A percentile compares a stretch with the other conserved stretches of the same genome.
Evolutionary conservation across 2,329 filamentous ascomycete species (phyloP).

Genomic region (Periglandula ipomoeae): DNA sequence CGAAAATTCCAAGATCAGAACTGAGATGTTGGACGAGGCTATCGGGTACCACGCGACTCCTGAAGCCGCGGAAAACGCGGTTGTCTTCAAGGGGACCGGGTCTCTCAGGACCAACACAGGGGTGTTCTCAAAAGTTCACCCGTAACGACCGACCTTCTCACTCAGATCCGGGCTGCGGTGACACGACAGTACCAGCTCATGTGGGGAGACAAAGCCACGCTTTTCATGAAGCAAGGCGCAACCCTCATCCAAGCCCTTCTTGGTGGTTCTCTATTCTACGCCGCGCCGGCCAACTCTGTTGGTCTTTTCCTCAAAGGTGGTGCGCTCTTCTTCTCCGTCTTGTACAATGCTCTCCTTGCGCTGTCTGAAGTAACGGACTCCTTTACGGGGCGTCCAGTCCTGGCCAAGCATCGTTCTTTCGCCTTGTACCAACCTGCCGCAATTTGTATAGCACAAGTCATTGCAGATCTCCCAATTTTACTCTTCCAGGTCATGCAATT

Average conservation of each 20-base stretch:
- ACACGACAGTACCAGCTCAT: slow-evolving; percentile 60
- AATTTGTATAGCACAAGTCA: slow-evolving; percentile 48
- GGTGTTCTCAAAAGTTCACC: slow-evolving; percentile 45
- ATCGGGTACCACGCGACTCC: slow-evolving; percentile 40
- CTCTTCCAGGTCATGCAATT: slow-evolving; percentile 49
- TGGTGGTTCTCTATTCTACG: slow-evolving; percentile 59
- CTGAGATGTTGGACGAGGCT: too few relatives aligned
- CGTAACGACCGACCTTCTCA: slow-evolving; percentile 43
- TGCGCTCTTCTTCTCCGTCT: slow-evolving; percentile 53
- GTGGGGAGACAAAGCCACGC: slow-evolving; percentile 54
- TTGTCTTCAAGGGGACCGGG: slow-evolving; percentile 47
- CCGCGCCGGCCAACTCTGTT: slow-evolving; percentile 44
- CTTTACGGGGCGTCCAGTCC: slow-evolving; percentile 48
- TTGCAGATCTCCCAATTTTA: slow-evolving; percentile 46
- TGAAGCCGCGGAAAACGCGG: slow-evolving; percentile 36
- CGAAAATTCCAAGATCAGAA: slow-evolving; percentile 40
- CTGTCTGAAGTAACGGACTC: slow-evolving; percentile 59
- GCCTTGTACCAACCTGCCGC: slow-evolving; percentile 49
- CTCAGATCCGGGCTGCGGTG: too few relatives aligned
- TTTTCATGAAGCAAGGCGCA: slow-evolving; percentile 51
- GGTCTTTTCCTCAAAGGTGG: slow-evolving; percentile 58
- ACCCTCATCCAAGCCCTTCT: slow-evolving; percentile 53
- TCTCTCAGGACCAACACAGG: slow-evolving; percentile 45
- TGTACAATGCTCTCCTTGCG: slow-evolving; percentile 53
- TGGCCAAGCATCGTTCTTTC: slow-evolving; percentile 50